Evolutionary conservation across 495 filamentous ascomycete genomes (phyloP), one percentile per base, ranked within the genome.

Genomic region (Aspergillus kassunensis): DNA sequence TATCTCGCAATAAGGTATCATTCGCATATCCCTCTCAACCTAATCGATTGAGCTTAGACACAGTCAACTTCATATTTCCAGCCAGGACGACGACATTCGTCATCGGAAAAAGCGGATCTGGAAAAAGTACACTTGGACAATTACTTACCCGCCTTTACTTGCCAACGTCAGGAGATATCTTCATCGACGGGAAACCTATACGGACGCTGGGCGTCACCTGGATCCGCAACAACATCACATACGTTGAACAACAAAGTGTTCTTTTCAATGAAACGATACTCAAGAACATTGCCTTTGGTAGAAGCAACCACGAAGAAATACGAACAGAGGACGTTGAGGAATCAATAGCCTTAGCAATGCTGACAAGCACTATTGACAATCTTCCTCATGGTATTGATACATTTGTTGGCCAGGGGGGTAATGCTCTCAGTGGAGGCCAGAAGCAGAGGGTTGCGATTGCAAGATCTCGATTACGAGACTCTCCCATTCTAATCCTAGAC

Each of bases 121-220:
- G 93, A 0, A 98, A 98, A 64, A 96, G 89, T 60, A 97, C 93
- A 0, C 61, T 98, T 8, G 83, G 84, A 2, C 90, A 89, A 59
- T 69, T 98, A 2, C 71, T 98, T 2, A 68, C 90, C 44, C 78
- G 83, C 25, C 88, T 91, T 60, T 96, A 96, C 59, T 67, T 78
- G 9, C 82, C 88, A 2, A 68, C 65, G 0, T 68, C 70, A 0
- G 93, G 93, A 0, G 59, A 80, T 6, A 86, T 97, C 18, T 54
- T 76, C 0, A 68, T 98, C 2, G 91, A 95, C 56, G 85, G 82
- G 1, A 59, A 75, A 10, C 65, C 80, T 0, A 72, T 93, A n/a
- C 59, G 80, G 15, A 70, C 66, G 0, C 70, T 97, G 10, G 78
- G 90, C 52, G 61, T 77, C 7, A 70, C 71, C 16, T 97, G 90